Conservation (phyloP, 176 grass and related monocot species). For the Poa annua region DNA sequence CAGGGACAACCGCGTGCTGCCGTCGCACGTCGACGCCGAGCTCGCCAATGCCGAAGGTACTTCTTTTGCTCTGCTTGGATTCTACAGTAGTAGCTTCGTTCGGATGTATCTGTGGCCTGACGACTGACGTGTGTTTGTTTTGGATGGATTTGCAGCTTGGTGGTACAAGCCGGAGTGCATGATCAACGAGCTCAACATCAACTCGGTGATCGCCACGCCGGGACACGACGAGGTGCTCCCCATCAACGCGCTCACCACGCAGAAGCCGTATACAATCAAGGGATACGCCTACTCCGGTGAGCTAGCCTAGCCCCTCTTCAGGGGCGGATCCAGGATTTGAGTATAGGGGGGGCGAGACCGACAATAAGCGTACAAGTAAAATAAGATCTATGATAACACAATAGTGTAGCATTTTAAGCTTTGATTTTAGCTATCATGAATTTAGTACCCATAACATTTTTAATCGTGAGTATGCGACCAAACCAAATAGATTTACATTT, state of each 20-base stretch:
- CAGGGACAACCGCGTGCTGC: constrained; percentile 80
- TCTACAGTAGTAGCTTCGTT: background rate
- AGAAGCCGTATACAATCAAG: constrained; percentile 62
- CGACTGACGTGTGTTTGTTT: too few relatives aligned
- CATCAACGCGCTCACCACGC: constrained; percentile 69
- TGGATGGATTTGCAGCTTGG: constrained; percentile 58
- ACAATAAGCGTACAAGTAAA: too few relatives aligned
- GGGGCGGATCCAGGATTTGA: too few relatives aligned
- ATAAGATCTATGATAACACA: too few relatives aligned
- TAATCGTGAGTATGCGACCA: too few relatives aligned
- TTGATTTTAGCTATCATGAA: too few relatives aligned
- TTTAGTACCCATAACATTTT: too few relatives aligned
- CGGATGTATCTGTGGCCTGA: background rate
- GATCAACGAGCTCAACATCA: constrained; percentile 92
- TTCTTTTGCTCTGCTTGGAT: background rate
- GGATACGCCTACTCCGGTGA: constrained; percentile 90
- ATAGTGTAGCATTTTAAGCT: too few relatives aligned
- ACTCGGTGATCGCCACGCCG: constrained; percentile 88
- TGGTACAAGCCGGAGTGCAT: constrained; percentile 99
- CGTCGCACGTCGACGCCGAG: constrained; percentile 81
- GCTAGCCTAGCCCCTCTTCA: too few relatives aligned
- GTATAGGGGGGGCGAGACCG: too few relatives aligned
- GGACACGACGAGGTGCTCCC: constrained; percentile 70
- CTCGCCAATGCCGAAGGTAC: constrained; percentile 85
- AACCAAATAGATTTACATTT: too few relatives aligned